A percentile compares a stretch with the other conserved stretches of the same genome.
Conservation (phyloP, 179 eudicot genomes). For the Nepenthes alata region DNA sequence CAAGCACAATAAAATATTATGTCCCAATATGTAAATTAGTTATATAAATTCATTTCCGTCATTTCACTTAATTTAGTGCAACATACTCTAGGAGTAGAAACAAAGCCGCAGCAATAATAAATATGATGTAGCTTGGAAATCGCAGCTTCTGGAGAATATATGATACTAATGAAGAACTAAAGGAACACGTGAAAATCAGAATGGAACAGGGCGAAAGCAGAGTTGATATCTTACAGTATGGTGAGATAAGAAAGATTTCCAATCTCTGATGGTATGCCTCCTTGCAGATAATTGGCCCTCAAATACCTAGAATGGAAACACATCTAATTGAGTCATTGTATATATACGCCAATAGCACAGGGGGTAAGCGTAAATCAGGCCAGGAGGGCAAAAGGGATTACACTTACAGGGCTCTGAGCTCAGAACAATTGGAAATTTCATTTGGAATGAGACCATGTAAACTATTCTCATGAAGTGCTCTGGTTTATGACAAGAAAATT, state of each 20-base stretch:
- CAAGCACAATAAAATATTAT: too few relatives aligned
- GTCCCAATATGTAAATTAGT: too few relatives aligned
- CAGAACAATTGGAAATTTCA: slow-evolving; percentile 66
- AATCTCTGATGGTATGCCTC: slow-evolving; percentile 83
- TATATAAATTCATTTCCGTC: background rate
- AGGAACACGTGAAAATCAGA: too few relatives aligned
- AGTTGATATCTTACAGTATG: slow-evolving; percentile 46
- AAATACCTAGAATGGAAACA: slow-evolving; percentile 45
- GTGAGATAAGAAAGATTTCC: slow-evolving; percentile 72
- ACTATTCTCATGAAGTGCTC: slow-evolving; percentile 92
- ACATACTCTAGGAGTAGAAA: background rate
- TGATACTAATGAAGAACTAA: too few relatives aligned
- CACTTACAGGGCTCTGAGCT: slow-evolving; percentile 91
- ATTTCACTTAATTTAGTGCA: slow-evolving; percentile 2
- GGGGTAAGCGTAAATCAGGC: background rate
- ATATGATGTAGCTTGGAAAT: background rate
- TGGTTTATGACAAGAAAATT: slow-evolving; percentile 12
- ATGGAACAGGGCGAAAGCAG: too few relatives aligned
- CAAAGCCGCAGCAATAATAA: background rate
- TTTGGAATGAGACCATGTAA: slow-evolving; percentile 80
- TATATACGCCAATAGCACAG: background rate
- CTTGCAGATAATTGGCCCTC: slow-evolving; percentile 84
- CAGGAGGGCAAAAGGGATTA: slow-evolving; percentile 1
- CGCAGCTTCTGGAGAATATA: background rate
- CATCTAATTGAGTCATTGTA: background rate